Base-by-base conservation (phyloP, 2,329 filamentous ascomycete genomes). In the Blastomyces gilchristii region DNA sequence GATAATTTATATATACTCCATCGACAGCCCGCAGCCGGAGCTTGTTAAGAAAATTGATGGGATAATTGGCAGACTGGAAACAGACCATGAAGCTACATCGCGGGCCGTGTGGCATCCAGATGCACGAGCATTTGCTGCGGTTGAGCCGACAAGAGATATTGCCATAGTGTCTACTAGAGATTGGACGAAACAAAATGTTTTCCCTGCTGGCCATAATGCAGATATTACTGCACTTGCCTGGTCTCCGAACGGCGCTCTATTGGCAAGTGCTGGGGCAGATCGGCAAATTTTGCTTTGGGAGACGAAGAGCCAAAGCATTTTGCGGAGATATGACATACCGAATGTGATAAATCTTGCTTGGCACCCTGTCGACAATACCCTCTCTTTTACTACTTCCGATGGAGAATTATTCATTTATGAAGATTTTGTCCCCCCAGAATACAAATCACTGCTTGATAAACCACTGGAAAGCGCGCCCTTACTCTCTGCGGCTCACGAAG, bases 241-340 rank as follows among this genome's bases (percentile, higher is more conserved):
- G 94, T 96, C 93, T 16, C 91, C 91, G 1, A 99, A 99, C 71
- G 94, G 94, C 49, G 90, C 92, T 0, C 81, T 99, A 70, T 80
- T 99, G 28, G 91, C 87, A 18, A 84, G 81, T 22, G 81, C 83
- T 4, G 81, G 79, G n/a, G 75, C 79, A 43, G 76, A 79, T 66
- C 78, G 82, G 25, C 71, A 77, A 64, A 72, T 80, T 54, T 65
- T 80, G 57, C 79, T 99, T 2, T 99, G 95, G 94, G 91, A 97
- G 71, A 88, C 90, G 1, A 91, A 88, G 74, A 90, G 89, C 0
- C 93, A 97, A 75, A 89, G 85, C 60, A 82, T 96, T 43, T 77
- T 97, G 62, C 86, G 88, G 64, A 86, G 85, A 67, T 82, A 90
- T 69, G 89, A 93, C 63, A 92, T 93, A 71, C 81, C 87, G 61